A percentile compares a stretch with the other conserved stretches of the same genome.
These are phyloP conservation scores for Geotrichum restrictum DNA, from an alignment of 1,139 yeast genomes.

Conservation along the genomic window DNA sequence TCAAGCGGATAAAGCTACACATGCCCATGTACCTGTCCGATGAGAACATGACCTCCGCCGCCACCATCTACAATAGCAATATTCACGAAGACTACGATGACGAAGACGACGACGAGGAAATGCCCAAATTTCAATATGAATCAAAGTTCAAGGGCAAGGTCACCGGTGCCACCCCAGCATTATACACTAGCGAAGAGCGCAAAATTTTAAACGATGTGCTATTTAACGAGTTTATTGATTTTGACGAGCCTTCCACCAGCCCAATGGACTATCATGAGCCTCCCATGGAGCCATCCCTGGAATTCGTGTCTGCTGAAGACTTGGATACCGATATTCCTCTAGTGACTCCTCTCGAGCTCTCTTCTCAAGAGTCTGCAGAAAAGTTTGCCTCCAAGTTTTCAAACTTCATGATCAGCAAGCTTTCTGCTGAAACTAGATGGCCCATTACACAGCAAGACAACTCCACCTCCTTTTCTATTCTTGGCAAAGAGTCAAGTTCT, in stretches of 20 bases:
- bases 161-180: neutral
- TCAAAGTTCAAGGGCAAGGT: conserved; percentile 22
- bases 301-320: conserved; percentile 11
- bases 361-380: neutral
- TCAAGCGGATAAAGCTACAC: conserved; percentile 4
- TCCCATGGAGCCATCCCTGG: conserved; percentile 10
- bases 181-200: conserved; percentile 9
- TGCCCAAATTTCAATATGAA: conserved; percentile 28
- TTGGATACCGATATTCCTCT: conserved; percentile 17
- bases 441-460: conserved; percentile 32
- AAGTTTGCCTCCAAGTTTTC: neutral
- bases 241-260: conserved; percentile 3
- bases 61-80: conserved; percentile 22
- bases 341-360: conserved; percentile 10
- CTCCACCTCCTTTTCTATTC: conserved; percentile 31
- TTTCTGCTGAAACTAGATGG: conserved; percentile 24
- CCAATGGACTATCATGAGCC: conserved; percentile 3
- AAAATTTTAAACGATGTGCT: conserved; percentile 9
- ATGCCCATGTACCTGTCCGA: conserved; percentile 7
- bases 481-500: conserved; percentile 21
- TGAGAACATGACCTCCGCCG: conserved; percentile 3
- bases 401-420: neutral
- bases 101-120: conserved; percentile 26
- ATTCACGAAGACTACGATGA: conserved; percentile 24
- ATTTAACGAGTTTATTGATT: conserved; percentile 8